Percentiles rank a stretch among this genome's conserved stretches.
Evolutionary conservation across 768 basidiomycete genomes (phyloP).

Genomic region (Thelephora aurantiotincta): DNA sequence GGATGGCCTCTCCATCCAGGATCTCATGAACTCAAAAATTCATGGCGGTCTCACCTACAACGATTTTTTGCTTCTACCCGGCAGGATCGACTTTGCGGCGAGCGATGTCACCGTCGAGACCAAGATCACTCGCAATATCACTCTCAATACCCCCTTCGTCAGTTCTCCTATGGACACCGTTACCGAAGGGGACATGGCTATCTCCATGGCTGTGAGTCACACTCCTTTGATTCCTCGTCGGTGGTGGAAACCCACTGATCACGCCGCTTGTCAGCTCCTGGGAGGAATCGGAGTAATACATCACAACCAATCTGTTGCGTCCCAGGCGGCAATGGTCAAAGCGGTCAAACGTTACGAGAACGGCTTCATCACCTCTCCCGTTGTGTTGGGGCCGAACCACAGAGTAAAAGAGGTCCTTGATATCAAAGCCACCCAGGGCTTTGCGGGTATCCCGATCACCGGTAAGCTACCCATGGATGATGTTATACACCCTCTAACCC

Average conservation of each 20-base stretch:
- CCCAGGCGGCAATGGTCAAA: slow-evolving; percentile 93
- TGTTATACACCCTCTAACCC: slow-evolving; percentile 39
- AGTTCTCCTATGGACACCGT: slow-evolving; percentile 99
- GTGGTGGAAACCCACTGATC: background rate
- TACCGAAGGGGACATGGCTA: slow-evolving; percentile 90
- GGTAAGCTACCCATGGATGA: slow-evolving; percentile 40
- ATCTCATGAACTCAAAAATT: slow-evolving; percentile 78
- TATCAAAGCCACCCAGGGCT: slow-evolving; percentile 84
- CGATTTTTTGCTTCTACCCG: slow-evolving; percentile 88
- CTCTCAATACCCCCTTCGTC: slow-evolving; percentile 89
- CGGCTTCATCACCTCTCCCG: slow-evolving; percentile 93
- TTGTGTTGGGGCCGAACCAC: slow-evolving; percentile 70
- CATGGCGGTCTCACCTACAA: slow-evolving; percentile 96
- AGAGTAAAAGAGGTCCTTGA: slow-evolving; percentile 82
- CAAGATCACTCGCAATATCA: slow-evolving; percentile 80
- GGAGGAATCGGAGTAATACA: slow-evolving; percentile 98
- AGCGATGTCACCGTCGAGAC: slow-evolving; percentile 71
- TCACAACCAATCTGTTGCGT: slow-evolving; percentile 76
- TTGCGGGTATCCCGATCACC: slow-evolving; percentile 95
- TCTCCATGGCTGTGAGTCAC: slow-evolving; percentile 70
- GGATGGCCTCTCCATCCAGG: slow-evolving; percentile 75
- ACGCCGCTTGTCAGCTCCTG: slow-evolving; percentile 38
- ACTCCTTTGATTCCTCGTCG: background rate
- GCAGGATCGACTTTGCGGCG: slow-evolving; percentile 89
- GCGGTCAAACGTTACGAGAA: slow-evolving; percentile 98